Evolutionary conservation across 192 early-diverging fungal species (phyloP), one percentile per base, ranked within the genome.

Genomic region (Coemansia aciculifera): DNA sequence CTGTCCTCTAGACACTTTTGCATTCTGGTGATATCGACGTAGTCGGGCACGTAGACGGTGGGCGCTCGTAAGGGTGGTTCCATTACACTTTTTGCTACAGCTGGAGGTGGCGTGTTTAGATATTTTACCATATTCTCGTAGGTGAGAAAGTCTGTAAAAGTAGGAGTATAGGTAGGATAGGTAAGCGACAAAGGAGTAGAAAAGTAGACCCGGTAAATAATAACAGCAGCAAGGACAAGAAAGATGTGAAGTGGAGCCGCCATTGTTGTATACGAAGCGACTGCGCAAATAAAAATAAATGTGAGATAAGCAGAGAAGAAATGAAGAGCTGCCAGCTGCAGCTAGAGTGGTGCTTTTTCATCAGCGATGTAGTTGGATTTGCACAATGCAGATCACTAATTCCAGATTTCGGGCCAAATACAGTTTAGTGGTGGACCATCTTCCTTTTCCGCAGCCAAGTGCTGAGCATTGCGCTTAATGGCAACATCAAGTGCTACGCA

Each of bases 1-100:
- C 40, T 44, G 8, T 63, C 62, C 24, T 46, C 40, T 17, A 63
- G 23, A 8, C 62, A 63, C 40, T 63, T 63, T 44, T 63, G 40
- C 23, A 63, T 10, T 23, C 11, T 46, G 21, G 27, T 3, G 3
- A 63, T 3, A 17, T 44, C 27, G 42, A 63, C 62, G 17, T 63
- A 46, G 24, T 63, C 62, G 3, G 62, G 62, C 1, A 63, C 40
- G 32, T 8, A 63, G 15, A 44, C n/a, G 9, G 59, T 60, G 13
- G 54, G 54, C 15, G 29, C 54, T 31, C 54, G 54, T 15, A 57
- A 31, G 29, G 54, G 29, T 6, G 27, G 54, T 29, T 32, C 54
- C 29, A 0, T 15, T 15, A 34, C 15, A 12, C 6, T 32, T 31
- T 57, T 32, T n/a, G 29, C 6, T 5, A 7, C 29, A 15, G 17